Conservation (phyloP, 2,329 filamentous ascomycete genomes). For the Aspergillus tubingensis region DNA sequence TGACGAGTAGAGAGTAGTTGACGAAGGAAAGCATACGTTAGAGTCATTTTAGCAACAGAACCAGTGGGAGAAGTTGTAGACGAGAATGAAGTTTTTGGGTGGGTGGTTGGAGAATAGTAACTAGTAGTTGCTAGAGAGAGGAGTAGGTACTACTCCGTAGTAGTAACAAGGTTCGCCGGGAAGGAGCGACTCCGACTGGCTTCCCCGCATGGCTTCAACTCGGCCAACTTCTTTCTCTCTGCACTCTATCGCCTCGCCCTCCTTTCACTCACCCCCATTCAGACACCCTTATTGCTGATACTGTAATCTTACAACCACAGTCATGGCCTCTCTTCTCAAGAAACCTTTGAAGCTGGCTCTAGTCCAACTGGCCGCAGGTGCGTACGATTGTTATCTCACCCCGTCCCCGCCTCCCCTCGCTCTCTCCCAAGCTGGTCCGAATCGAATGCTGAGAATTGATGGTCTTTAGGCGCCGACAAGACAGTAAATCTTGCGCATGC, state of each 20-base stretch:
- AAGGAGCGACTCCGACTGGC: background rate
- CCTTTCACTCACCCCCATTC: background rate
- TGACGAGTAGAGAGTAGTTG: too few relatives aligned
- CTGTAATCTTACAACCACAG: slow-evolving; percentile 2
- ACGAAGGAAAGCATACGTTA: too few relatives aligned
- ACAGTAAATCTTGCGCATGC: slow-evolving; percentile 78
- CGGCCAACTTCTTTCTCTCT: background rate
- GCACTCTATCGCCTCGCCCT: too few relatives aligned
- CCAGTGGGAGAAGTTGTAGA: too few relatives aligned
- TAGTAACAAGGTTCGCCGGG: background rate
- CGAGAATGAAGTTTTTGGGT: too few relatives aligned
- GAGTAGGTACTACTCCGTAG: background rate
- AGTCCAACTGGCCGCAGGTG: slow-evolving; percentile 76
- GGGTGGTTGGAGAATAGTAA: too few relatives aligned
- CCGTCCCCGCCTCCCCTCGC: background rate
- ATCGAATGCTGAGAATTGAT: background rate
- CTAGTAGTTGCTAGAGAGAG: background rate
- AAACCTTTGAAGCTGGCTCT: slow-evolving; percentile 77
- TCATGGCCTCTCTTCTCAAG: slow-evolving; percentile 64
- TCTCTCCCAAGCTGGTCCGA: background rate
- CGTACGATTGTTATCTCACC: slow-evolving; percentile 14
- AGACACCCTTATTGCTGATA: background rate
- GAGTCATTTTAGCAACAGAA: too few relatives aligned
- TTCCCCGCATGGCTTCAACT: slow-evolving; percentile 4
- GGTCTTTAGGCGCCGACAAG: slow-evolving; percentile 71